Base-by-base conservation (phyloP, 106 monocot species). In the Dioscorea dumetorum region DNA sequence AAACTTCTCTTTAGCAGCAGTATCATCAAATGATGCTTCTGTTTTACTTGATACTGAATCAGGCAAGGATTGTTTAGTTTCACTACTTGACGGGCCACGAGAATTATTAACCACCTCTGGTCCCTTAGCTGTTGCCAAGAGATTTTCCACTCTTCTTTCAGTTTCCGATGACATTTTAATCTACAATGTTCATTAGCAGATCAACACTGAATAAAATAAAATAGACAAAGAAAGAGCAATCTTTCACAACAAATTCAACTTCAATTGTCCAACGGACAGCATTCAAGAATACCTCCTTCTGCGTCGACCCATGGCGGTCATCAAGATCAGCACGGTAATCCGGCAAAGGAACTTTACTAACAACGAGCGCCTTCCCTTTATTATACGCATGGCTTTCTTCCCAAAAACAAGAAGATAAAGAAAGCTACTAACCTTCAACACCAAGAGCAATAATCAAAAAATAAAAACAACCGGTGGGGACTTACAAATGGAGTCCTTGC, bases 241-340 rank as follows among this genome's bases (percentile, higher is more conserved):
- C 41, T 41, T 41, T 41, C 10, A 41, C 41, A 41, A 41, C 41
- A 10, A 41, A 41, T 41, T 41, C 41, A 41, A 10, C 41, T 54
- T 16, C 54, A 54, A 19, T 15, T 54, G 68, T 57, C 34, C 19
- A 41, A 69, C 64, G 49, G 54, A 14, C 57, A 3, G 64, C 7
- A 58, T 35, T 11, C 67, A 48, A 63, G 41, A 31, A 17, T 57
- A 99, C 99, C 93, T 99, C 99, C 62, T 90, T 93, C 67, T 99
- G 92, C 34, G 92, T 84, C 51, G 93, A 90, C 81, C 99, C 99
- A 85, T 99, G 90, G 18, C 83, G 82, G 41, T 93, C 87, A 85
- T 99, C 99, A 65, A 99, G 99, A 83, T 99, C 99, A 59, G 87
- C 99, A 2, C 99, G 79, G 60, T 99, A 99, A 76, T 99, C 90